phyloP scores from a whole-genome alignment of 108 stramenopile genomes.

The Nitzschia sp. region DNA sequence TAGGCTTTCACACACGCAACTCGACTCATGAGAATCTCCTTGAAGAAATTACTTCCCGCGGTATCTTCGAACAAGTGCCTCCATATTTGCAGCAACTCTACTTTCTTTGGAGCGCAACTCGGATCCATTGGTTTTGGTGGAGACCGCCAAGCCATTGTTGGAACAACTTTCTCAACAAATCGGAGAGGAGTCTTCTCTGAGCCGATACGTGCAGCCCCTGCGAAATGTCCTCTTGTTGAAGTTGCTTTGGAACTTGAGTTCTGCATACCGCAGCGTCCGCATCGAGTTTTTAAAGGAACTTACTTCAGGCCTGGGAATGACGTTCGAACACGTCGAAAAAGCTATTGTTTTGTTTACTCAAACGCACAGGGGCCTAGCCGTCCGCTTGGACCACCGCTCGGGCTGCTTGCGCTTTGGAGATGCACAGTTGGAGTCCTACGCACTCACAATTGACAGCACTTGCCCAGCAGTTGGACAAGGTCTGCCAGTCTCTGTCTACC shows the following conservation, averaged over 20 bases:
- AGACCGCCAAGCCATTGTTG: conserved; percentile 69
- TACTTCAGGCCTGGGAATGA: conserved; percentile 76
- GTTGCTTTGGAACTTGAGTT: conserved; percentile 81
- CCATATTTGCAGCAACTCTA: conserved; percentile 79
- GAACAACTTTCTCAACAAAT: conserved; percentile 56
- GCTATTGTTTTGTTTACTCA: conserved; percentile 80
- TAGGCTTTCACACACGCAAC: conserved; percentile 90
- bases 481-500: conserved; percentile 48
- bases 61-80: conserved; percentile 77
- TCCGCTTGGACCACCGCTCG: conserved; percentile 86
- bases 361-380: conserved; percentile 56
- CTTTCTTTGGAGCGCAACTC: conserved; percentile 74
- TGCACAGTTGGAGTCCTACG: conserved; percentile 69
- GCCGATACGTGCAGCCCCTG: conserved; percentile 71
- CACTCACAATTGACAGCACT: conserved; percentile 71
- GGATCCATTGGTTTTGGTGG: conserved; percentile 81
- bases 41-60: conserved; percentile 68
- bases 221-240: conserved; percentile 77
- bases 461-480: conserved; percentile 63
- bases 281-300: conserved; percentile 83
- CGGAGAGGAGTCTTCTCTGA: conserved; percentile 55
- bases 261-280: conserved; percentile 89
- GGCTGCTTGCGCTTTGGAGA: conserved; percentile 91
- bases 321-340: conserved; percentile 91
- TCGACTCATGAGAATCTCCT: conserved; percentile 90